Percentiles rank a stretch among this genome's conserved stretches.
Conservation (phyloP, 2,329 filamentous ascomycete species). For the Arthrobotrys pseudoclavata region DNA sequence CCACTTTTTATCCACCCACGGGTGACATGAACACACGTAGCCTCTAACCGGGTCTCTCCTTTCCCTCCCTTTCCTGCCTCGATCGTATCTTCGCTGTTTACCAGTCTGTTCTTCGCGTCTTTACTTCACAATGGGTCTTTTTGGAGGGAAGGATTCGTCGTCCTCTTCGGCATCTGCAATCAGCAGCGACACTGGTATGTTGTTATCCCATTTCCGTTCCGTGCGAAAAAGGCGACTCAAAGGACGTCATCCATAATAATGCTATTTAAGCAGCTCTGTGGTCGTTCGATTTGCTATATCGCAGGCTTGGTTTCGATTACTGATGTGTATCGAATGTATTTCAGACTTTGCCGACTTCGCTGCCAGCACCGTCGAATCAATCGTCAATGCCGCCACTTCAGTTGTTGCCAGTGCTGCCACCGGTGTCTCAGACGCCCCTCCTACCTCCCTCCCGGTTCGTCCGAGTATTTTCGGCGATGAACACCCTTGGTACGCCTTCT, state of each 20-base stretch:
- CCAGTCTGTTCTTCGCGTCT: slow-evolving; percentile 39
- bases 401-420: slow-evolving; percentile 69
- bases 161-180: slow-evolving; percentile 51
- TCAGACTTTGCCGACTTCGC: slow-evolving; percentile 96
- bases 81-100: slow-evolving; percentile 31
- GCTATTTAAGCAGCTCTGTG: slow-evolving; percentile 42
- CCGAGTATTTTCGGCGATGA: slow-evolving; percentile 51
- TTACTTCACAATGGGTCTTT: slow-evolving; percentile 55
- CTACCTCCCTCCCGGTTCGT: slow-evolving; percentile 35
- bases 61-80: slow-evolving; percentile 32
- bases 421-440: slow-evolving; percentile 75
- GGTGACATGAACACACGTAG: slow-evolving; percentile 24
- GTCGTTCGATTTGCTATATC: slow-evolving; percentile 36
- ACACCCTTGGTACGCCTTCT: slow-evolving; percentile 85
- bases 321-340: neutral
- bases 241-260: slow-evolving; percentile 25
- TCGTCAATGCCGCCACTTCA: slow-evolving; percentile 65
- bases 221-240: slow-evolving; percentile 30
- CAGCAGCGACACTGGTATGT: slow-evolving; percentile 56
- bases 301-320: slow-evolving; percentile 22
- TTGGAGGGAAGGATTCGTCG: slow-evolving; percentile 55
- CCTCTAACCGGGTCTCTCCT: slow-evolving; percentile 1
- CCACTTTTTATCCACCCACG: slow-evolving; percentile 19
- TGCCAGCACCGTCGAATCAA: slow-evolving; percentile 69
- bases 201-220: slow-evolving; percentile 23